Evolutionary conservation across 306 rosid genomes (phyloP).

Genomic region (Corylus heterophylla): DNA sequence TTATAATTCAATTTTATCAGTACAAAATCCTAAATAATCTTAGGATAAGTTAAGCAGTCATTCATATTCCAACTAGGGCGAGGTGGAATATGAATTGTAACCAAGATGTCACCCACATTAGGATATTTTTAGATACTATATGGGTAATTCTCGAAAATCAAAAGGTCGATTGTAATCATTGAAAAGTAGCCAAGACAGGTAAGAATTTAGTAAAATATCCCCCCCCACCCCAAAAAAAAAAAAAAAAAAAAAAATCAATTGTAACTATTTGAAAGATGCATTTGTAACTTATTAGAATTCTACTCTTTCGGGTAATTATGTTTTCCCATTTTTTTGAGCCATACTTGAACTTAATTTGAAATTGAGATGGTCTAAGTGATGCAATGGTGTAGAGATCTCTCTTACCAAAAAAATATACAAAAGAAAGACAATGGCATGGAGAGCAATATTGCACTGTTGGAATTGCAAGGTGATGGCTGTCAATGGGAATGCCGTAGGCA

Average conservation of each 20-base stretch:
- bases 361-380: background rate
- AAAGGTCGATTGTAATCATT: slow-evolving; percentile 13
- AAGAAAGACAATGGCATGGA: background rate
- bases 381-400: background rate
- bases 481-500: background rate
- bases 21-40: background rate
- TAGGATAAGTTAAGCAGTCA: slow-evolving; percentile 9
- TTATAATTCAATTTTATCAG: background rate
- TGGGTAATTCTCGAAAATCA: background rate
- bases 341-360: background rate
- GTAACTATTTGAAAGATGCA: background rate
- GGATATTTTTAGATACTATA: slow-evolving; percentile 9
- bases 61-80: slow-evolving; percentile 23
- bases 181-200: slow-evolving; percentile 11
- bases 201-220: background rate
- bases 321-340: background rate
- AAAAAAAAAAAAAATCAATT: background rate
- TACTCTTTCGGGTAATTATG: background rate
- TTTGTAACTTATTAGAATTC: background rate
- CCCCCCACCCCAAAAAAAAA: background rate
- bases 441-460: background rate
- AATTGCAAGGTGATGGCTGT: background rate
- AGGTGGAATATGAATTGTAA: slow-evolving; percentile 23
- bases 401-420: background rate
- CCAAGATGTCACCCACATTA: slow-evolving; percentile 33